Percentiles rank a stretch among this genome's conserved stretches.
phyloP scores from a whole-genome alignment of 306 rosid species.

The Erythrophleum fordii region DNA sequence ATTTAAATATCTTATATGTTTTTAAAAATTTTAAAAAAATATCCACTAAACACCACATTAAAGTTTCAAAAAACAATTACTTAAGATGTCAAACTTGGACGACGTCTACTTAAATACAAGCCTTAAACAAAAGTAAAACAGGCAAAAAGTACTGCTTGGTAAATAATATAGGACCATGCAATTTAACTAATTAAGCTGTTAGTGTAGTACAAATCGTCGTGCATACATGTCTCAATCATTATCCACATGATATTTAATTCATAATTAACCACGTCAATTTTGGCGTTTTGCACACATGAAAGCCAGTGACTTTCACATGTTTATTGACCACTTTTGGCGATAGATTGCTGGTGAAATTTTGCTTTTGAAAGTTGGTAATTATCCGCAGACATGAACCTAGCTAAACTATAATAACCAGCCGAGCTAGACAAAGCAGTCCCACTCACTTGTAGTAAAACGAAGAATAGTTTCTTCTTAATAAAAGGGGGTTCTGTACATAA shows the following conservation, averaged over 20 bases:
- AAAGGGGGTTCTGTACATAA: background rate
- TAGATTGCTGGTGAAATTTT: slow-evolving; percentile 16
- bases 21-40: too few relatives aligned
- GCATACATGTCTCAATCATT: slow-evolving; percentile 51
- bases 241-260: slow-evolving; percentile 45
- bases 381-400: background rate
- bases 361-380: background rate
- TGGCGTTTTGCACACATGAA: slow-evolving; percentile 47
- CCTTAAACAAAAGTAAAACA: too few relatives aligned
- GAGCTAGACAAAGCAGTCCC: slow-evolving; percentile 34
- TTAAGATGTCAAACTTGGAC: too few relatives aligned
- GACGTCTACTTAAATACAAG: too few relatives aligned
- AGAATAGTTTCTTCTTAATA: background rate
- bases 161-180: too few relatives aligned
- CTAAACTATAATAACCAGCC: slow-evolving; percentile 13
- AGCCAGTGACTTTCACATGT: slow-evolving; percentile 36
- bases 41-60: too few relatives aligned
- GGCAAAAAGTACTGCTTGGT: too few relatives aligned
- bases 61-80: too few relatives aligned
- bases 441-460: background rate
- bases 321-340: slow-evolving; percentile 27
- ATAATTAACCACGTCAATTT: slow-evolving; percentile 45
- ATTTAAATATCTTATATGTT: too few relatives aligned
- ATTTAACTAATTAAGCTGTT: too few relatives aligned
- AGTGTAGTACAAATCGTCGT: too few relatives aligned